Evolutionary conservation across 805 yeast species (phyloP), one percentile per base, ranked within the genome.

Genomic region (Barnettozyma botsteinii): DNA sequence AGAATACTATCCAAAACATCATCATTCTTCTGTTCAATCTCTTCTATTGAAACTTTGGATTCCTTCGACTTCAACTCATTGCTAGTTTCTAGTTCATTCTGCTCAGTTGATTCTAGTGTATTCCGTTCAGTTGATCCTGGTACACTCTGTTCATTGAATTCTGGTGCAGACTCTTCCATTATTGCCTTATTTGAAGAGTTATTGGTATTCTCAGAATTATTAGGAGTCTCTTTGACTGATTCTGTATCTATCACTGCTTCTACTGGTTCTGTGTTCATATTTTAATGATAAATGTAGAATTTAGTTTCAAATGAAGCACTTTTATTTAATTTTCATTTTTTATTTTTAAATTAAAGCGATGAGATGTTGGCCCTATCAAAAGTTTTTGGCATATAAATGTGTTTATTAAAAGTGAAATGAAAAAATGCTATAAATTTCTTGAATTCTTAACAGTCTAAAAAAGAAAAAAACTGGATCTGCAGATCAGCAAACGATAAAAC

Each of bases 401-500:
- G n/a, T n/a, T n/a, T n/a, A n/a, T n/a, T 18, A 20, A 4, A 20
- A 8, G 12, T 14, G 15, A 29, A 17, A 17, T 3, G 12, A 17
- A 18, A 8, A 9, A 17, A 17, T 17, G 17, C 8, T 28, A 27
- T 17, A 11, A 11, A 11, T 12, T 17, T 28, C 7, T 14, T 28
- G 13, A 12, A 15, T 17, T 28, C n/a, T n/a, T n/a, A n/a, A n/a
- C n/a, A 21, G 23, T 21, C 23, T 21, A 21, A 21, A 21, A 21
- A 21, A 21, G 9, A 7, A 21, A 21, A 9, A n/a, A n/a, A n/a
- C n/a, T 21, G 23, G 23, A 9, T 21, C 9, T 21, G 6, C 23
- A 21, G 23, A 21, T 35, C 21, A 28, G 23, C 17, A 29, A 18
- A 30, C 39, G 13, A 35, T 35, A 13, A 45, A 47, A 19, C 47